Evolutionary conservation across 2,329 filamentous ascomycete species (phyloP).

Genomic region (Hypoxylon sp.): DNA sequence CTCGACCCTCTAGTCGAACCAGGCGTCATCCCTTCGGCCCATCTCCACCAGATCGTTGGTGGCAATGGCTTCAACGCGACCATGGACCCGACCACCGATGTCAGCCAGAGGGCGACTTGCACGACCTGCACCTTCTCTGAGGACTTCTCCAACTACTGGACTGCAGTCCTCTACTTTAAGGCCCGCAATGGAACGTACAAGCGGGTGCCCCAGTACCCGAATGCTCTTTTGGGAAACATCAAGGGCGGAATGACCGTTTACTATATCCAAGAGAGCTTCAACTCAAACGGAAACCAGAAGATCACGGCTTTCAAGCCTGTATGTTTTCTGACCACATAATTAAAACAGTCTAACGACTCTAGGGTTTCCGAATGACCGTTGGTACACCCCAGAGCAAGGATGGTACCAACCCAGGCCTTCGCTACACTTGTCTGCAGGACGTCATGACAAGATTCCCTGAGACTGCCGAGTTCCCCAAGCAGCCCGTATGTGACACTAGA

Average conservation of each 20-base stretch:
- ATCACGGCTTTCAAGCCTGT: slow-evolving; percentile 58
- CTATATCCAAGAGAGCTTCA: slow-evolving; percentile 59
- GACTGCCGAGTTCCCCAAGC: slow-evolving; percentile 55
- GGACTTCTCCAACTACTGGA: slow-evolving; percentile 53
- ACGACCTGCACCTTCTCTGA: slow-evolving; percentile 55
- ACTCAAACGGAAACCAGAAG: slow-evolving; percentile 57
- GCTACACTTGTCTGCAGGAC: slow-evolving; percentile 54
- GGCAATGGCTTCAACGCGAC: slow-evolving; percentile 51
- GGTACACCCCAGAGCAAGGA: slow-evolving; percentile 51
- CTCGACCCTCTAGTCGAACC: slow-evolving; percentile 51
- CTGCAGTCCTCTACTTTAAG: slow-evolving; percentile 52
- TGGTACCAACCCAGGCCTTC: slow-evolving; percentile 50
- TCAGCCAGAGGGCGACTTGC: slow-evolving; percentile 52
- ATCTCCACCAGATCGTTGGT: slow-evolving; percentile 51
- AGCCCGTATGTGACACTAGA: slow-evolving; percentile 34
- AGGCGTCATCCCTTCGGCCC: slow-evolving; percentile 47
- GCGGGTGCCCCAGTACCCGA: slow-evolving; percentile 52
- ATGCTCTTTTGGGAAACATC: slow-evolving; percentile 54
- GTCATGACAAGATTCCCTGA: slow-evolving; percentile 57
- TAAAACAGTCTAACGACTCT: slow-evolving; percentile 26
- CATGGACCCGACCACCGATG: slow-evolving; percentile 49
- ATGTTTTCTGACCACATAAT: slow-evolving; percentile 11
- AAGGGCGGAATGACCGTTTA: slow-evolving; percentile 60
- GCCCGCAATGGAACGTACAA: slow-evolving; percentile 52
- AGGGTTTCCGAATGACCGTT: slow-evolving; percentile 61